phyloP scores from a whole-genome alignment of 352 stramenopile species.

The Thraustochytrium sp. region DNA sequence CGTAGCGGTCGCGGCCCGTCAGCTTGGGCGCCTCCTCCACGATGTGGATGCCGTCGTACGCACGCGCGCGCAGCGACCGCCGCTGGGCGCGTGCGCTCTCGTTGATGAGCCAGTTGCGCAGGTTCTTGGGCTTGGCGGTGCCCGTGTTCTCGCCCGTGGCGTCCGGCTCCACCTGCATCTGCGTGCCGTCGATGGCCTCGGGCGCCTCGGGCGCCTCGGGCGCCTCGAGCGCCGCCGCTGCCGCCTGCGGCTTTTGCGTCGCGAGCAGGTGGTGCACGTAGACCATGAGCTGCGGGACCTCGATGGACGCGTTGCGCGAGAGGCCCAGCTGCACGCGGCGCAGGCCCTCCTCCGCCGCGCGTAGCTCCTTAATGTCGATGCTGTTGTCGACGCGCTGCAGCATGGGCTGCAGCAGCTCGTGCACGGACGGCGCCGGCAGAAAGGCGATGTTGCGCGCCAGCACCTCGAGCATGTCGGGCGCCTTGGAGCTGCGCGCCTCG shows the following conservation, averaged over 20 bases:
- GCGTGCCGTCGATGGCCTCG: background rate
- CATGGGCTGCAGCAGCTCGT: slow-evolving; percentile 65
- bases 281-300: background rate
- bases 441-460: slow-evolving; percentile 71
- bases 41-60: slow-evolving; percentile 1
- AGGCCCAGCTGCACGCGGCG: background rate
- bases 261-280: slow-evolving; percentile 35
- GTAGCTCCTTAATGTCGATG: slow-evolving; percentile 59
- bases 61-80: background rate
- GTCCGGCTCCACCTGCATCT: background rate
- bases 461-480: slow-evolving; percentile 69
- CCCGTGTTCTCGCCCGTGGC: background rate
- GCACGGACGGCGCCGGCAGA: slow-evolving; percentile 67
- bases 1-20: slow-evolving; percentile 19
- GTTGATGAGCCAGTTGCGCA: background rate
- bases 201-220: background rate
- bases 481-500: slow-evolving; percentile 66
- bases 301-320: background rate
- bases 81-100: background rate
- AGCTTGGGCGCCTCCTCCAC: slow-evolving; percentile 8
- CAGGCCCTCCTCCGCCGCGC: slow-evolving; percentile 41
- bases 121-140: background rate
- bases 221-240: background rate
- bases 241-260: background rate
- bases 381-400: slow-evolving; percentile 66